phyloP scores from a whole-genome alignment of 2,329 filamentous ascomycete genomes.

The Conoideocrella luteorostrata region DNA sequence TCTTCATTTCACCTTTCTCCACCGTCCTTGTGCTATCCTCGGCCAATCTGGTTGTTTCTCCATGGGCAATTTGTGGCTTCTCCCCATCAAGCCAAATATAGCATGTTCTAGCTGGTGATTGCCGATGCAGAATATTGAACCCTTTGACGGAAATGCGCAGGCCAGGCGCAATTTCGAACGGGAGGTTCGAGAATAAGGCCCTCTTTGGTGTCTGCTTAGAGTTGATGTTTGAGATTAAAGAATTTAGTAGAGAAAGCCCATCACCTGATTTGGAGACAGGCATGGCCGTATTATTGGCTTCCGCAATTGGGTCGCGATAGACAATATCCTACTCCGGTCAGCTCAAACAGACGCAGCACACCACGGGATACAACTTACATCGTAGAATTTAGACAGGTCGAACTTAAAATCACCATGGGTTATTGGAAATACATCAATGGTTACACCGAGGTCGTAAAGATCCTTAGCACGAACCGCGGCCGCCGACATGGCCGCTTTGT shows the following conservation, averaged over 20 bases:
- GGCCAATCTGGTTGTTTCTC: conserved; percentile 67
- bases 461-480: conserved; percentile 88
- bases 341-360: too few species aligned
- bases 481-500: conserved; percentile 66
- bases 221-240: conserved; percentile 79
- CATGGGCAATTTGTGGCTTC: conserved; percentile 69
- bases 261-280: conserved; percentile 63
- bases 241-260: conserved; percentile 71
- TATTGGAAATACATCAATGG: conserved; percentile 90
- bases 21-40: conserved; percentile 72
- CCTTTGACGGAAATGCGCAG: conserved; percentile 88
- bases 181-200: conserved; percentile 78
- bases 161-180: conserved; percentile 78
- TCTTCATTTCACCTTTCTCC: conserved; percentile 75
- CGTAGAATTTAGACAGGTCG: conserved; percentile 81
- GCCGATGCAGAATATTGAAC: conserved; percentile 81
- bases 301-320: conserved; percentile 69
- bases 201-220: conserved; percentile 83
- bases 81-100: conserved; percentile 89
- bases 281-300: conserved; percentile 49
- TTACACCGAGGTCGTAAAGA: conserved; percentile 85
- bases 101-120: conserved; percentile 72
- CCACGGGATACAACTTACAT: conserved; percentile 47
- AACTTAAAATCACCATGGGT: conserved; percentile 65
- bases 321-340: conserved; percentile 65